A percentile compares a stretch with the other conserved stretches of the same genome.
Conservation (phyloP, 2,329 filamentous ascomycete genomes). For the Diaporthe velutina region DNA sequence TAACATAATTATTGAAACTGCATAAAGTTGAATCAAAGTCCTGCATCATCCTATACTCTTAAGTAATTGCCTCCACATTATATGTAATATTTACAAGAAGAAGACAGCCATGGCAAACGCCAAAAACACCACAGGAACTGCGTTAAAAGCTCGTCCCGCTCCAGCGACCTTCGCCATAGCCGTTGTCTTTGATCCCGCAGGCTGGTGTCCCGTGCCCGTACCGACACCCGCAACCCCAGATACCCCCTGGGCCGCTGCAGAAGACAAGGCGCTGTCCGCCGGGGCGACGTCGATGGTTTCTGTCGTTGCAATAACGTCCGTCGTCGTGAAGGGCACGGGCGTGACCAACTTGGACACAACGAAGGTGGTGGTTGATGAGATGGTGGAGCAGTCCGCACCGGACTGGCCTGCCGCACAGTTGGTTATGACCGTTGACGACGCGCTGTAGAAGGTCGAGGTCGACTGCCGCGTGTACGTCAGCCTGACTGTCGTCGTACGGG, state of each 20-base stretch:
- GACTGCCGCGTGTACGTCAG: slow-evolving; percentile 8
- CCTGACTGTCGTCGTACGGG: slow-evolving; percentile 11
- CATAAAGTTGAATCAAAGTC: neutral
- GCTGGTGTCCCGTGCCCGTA: neutral
- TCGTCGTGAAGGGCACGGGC: slow-evolving; percentile 2
- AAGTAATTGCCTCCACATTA: too few species aligned
- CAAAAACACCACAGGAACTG: neutral
- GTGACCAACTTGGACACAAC: neutral
- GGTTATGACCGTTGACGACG: neutral
- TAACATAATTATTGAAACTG: neutral
- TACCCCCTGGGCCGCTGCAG: neutral
- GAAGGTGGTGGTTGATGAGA: slow-evolving; percentile 7
- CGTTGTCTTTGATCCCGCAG: slow-evolving; percentile 4
- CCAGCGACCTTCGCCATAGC: slow-evolving; percentile 1
- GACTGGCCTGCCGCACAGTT: neutral
- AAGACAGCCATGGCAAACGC: neutral
- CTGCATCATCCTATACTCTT: neutral
- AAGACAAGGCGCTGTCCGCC: neutral
- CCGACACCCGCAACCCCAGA: slow-evolving; percentile 15
- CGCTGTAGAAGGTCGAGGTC: neutral
- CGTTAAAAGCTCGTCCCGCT: neutral
- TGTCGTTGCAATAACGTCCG: neutral
- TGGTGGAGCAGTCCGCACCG: slow-evolving; percentile 14
- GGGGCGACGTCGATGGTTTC: neutral
- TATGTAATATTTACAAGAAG: neutral